Conservation (phyloP, 805 yeast genomes). For the Metschnikowia aberdeeniae region DNA sequence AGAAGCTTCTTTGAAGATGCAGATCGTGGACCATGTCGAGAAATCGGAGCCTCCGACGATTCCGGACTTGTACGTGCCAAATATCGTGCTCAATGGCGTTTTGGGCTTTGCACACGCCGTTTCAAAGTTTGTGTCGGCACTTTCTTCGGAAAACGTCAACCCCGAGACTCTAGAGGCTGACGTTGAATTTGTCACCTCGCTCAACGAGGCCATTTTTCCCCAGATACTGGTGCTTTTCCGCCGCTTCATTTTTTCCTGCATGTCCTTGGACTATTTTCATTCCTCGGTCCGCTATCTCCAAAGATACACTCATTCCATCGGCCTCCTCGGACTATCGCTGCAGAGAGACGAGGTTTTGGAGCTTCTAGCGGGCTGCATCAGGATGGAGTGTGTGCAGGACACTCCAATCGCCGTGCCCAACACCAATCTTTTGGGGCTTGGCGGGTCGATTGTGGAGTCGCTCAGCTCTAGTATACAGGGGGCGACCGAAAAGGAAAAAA, state of each 20-base stretch:
- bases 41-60: constrained; percentile 69
- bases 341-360: constrained; percentile 51
- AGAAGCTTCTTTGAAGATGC: constrained; percentile 46
- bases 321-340: constrained; percentile 55
- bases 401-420: background rate
- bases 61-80: constrained; percentile 56
- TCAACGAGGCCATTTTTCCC: constrained; percentile 28
- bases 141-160: constrained; percentile 27
- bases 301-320: constrained; percentile 76
- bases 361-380: constrained; percentile 34
- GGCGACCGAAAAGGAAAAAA: background rate
- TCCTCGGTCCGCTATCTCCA: constrained; percentile 68
- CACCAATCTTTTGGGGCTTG: constrained; percentile 34
- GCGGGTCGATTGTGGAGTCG: constrained; percentile 52
- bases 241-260: constrained; percentile 54
- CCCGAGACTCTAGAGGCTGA: constrained; percentile 26
- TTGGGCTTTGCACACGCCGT: constrained; percentile 65
- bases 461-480: constrained; percentile 36
- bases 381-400: constrained; percentile 26
- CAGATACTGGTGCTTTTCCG: constrained; percentile 26
- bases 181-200: constrained; percentile 33
- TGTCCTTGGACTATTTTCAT: constrained; percentile 71
- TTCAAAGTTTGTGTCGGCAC: constrained; percentile 46
- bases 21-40: constrained; percentile 73
- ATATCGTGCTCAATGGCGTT: constrained; percentile 53